A percentile compares a stretch with the other conserved stretches of the same genome.
Evolutionary conservation across 805 yeast genomes (phyloP).

Genomic region (Candida hungchunana): DNA sequence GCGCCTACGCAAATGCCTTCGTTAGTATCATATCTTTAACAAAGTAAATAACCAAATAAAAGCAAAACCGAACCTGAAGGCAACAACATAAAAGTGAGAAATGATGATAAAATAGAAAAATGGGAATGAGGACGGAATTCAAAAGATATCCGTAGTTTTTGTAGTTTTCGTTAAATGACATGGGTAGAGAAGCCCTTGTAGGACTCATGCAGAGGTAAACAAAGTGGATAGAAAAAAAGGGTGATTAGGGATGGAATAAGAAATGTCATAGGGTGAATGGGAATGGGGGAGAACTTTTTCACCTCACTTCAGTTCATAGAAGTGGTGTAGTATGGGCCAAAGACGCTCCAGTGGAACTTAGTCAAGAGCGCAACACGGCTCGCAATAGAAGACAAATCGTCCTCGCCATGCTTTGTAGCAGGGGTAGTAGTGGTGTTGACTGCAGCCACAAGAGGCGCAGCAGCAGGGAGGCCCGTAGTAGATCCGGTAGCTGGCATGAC

Average conservation of each 20-base stretch:
- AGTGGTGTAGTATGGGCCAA: constrained; percentile 56
- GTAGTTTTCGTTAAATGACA: background rate
- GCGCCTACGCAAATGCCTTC: too few relatives aligned
- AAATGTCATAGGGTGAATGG: background rate
- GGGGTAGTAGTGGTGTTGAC: constrained; percentile 12
- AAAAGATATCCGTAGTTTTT: background rate
- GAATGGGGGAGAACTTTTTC: background rate
- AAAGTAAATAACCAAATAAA: background rate
- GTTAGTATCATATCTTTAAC: background rate
- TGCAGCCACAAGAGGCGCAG: constrained; percentile 12
- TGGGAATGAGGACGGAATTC: background rate
- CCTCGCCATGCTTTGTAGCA: constrained; percentile 27
- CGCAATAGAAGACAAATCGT: constrained; percentile 54
- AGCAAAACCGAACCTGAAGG: background rate
- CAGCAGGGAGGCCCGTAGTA: constrained; percentile 10
- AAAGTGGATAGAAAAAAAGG: background rate
- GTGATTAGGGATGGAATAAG: background rate
- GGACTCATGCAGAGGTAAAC: background rate
- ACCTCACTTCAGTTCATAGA: constrained; percentile 5
- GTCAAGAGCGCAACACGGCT: constrained; percentile 51
- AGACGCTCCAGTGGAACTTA: constrained; percentile 80
- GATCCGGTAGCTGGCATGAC: constrained; percentile 13
- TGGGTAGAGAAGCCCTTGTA: background rate
- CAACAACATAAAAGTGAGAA: background rate
- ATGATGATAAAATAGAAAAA: background rate